These are phyloP conservation scores for Chaetomiaceae sp. DNA, from an alignment of 2,329 filamentous ascomycete species.

Conservation along the genomic window DNA sequence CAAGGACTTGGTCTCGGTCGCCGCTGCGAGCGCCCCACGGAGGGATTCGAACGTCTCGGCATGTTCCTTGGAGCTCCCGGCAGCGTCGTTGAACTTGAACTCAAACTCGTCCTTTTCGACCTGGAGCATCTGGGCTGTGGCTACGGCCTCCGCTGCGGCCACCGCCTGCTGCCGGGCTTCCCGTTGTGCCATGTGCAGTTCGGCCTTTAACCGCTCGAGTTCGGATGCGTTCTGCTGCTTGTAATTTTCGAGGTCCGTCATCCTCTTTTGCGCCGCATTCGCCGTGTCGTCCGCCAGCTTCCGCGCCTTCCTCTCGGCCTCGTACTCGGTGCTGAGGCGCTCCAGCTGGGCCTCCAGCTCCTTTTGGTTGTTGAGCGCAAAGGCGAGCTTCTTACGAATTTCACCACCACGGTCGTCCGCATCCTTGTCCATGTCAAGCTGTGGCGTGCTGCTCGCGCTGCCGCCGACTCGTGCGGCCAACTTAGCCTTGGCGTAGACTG, in stretches of 20 bases:
- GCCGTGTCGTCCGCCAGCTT: constrained; percentile 85
- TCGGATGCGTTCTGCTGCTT: constrained; percentile 80
- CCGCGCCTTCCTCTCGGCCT: constrained; percentile 74
- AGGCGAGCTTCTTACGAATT: constrained; percentile 76
- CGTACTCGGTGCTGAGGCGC: constrained; percentile 62
- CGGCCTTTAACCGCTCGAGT: constrained; percentile 76
- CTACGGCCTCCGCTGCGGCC: constrained; percentile 69
- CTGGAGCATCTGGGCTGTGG: constrained; percentile 67
- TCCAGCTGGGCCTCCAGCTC: constrained; percentile 78
- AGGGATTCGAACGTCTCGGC: constrained; percentile 68
- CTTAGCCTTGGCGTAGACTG: constrained; percentile 90
- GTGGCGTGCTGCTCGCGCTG: constrained; percentile 57
- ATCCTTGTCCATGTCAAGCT: constrained; percentile 57
- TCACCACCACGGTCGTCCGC: constrained; percentile 64
- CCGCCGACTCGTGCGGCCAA: constrained; percentile 69
- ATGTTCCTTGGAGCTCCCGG: constrained; percentile 65
- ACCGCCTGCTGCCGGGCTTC: constrained; percentile 76
- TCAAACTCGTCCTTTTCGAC: constrained; percentile 81
- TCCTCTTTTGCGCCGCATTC: constrained; percentile 74
- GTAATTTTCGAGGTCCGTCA: constrained; percentile 77
- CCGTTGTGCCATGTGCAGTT: constrained; percentile 75
- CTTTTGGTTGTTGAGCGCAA: constrained; percentile 70
- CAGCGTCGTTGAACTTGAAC: constrained; percentile 61
- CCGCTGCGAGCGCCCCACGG: constrained; percentile 71
- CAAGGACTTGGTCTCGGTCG: constrained; percentile 68